Evolutionary conservation across 108 stramenopile species (phyloP), one percentile per base, ranked within the genome.

Genomic region (Schizochytrium sp.): DNA sequence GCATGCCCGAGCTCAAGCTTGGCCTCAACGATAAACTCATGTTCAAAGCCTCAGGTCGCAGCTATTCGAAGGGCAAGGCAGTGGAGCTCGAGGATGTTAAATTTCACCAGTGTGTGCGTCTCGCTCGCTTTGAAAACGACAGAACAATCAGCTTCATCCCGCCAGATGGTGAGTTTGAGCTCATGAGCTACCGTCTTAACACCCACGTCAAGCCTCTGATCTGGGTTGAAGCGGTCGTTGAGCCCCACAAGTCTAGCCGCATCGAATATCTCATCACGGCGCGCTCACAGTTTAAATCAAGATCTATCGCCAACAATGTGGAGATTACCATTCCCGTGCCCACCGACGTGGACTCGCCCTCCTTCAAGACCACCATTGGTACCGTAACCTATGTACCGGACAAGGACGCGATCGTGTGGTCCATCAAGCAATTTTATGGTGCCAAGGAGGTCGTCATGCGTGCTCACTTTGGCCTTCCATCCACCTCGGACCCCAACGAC

Each of bases 261-360:
- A 97, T 99, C 89, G 98, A 99, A 93, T 99, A 99, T 95, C 98
- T 98, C 98, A 96, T 99, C 89, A 99, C 98, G 90, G 98, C 99
- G n/a, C 94, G 98, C 72, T 96, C 96, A 42, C 98, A 99, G 91
- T 99, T 99, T 95, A 99, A 99, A 90, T 93, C 95, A 13, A 91
- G 98, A 47, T 96, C 96, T 73, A 96, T 98, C 61, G 99, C 99
- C 89, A 99, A 98, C 94, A 98, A 98, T 91, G 99, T 99, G 40
- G 98, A 99, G 91, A 99, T 99, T 88, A 95, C 97, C 76, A 98
- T 99, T 59, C 98, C 99, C 1, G 99, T 99, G 3, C 99, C 99
- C 44, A 94, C 95, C 49, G 99, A 99, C 93, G 99, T 99, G 38
- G 99, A 99, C 91, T 96, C 96, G 88, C 99, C 99, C 0, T 95